Evolutionary conservation across 1,284 basidiomycete genomes (phyloP).

Genomic region (Cystobasidium slooffiae): DNA sequence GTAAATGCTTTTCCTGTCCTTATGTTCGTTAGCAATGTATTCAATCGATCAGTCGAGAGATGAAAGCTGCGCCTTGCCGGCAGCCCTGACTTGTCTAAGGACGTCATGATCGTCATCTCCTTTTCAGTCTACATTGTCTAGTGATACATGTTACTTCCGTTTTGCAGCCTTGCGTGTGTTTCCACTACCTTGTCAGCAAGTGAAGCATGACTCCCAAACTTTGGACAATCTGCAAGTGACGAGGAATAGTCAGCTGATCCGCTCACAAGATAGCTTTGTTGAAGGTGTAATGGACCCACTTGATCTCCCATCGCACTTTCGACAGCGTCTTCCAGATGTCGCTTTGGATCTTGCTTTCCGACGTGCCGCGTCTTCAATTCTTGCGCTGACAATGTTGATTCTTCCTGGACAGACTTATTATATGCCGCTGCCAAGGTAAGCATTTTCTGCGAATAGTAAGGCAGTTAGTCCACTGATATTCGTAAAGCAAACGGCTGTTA

Average conservation of each 20-base stretch:
- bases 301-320: slow-evolving; percentile 95
- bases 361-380: slow-evolving; percentile 95
- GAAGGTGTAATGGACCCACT: slow-evolving; percentile 60
- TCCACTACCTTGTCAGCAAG: slow-evolving; percentile 33
- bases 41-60: no score
- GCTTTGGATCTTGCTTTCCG: slow-evolving; percentile 95
- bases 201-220: slow-evolving; percentile 49
- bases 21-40: no score
- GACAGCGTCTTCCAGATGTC: slow-evolving; percentile 94
- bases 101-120: no score
- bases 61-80: no score
- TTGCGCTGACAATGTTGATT: slow-evolving; percentile 84
- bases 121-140: slow-evolving; percentile 6
- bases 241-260: neutral
- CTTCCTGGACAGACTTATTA: slow-evolving; percentile 95
- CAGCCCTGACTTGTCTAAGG: no score
- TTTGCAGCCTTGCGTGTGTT: neutral
- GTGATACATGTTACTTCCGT: slow-evolving; percentile 9
- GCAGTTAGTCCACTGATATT: neutral
- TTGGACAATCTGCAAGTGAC: slow-evolving; percentile 37
- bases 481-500: neutral
- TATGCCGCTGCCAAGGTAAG: slow-evolving; percentile 85
- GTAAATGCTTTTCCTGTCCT: no score
- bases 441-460: slow-evolving; percentile 70
- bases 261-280: no score